Conservation (phyloP, 2,329 filamentous ascomycete genomes). For the Xylaria digitata region DNA sequence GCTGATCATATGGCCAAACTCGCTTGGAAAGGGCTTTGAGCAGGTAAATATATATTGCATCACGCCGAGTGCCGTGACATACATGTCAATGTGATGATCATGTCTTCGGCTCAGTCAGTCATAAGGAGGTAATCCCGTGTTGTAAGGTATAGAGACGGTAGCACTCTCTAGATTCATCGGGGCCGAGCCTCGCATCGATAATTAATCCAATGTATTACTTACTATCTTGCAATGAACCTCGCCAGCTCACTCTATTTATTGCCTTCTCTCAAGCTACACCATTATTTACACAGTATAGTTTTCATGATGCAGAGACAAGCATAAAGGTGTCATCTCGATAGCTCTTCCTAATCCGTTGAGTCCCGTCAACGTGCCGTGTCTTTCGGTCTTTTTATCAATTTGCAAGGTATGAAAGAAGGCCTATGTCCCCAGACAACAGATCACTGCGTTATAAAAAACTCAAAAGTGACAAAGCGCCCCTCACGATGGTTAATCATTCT, state of each 20-base stretch:
- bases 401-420: constrained; percentile 41
- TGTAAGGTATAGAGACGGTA: constrained; percentile 21
- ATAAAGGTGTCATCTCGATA: constrained; percentile 19
- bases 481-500: constrained; percentile 38
- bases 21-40: constrained; percentile 73
- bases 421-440: constrained; percentile 42
- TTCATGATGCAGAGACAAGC: constrained; percentile 6
- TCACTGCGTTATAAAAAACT: constrained; percentile 37
- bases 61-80: constrained; percentile 21
- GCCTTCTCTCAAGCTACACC: constrained; percentile 6
- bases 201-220: constrained; percentile 11
- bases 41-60: constrained; percentile 17
- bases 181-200: not conserved
- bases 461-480: constrained; percentile 36
- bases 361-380: constrained; percentile 11
- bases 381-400: constrained; percentile 33
- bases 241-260: not conserved
- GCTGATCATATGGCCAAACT: constrained; percentile 91
- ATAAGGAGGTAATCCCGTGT: constrained; percentile 25
- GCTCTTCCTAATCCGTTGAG: constrained; percentile 35
- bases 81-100: constrained; percentile 29
- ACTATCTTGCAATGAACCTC: not conserved
- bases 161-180: constrained; percentile 11
- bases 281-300: constrained; percentile 24
- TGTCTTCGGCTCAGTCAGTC: constrained; percentile 19